Evolutionary conservation across 2,329 filamentous ascomycete genomes (phyloP), one percentile per base, ranked within the genome.

Genomic region (Didymella segeticola): DNA sequence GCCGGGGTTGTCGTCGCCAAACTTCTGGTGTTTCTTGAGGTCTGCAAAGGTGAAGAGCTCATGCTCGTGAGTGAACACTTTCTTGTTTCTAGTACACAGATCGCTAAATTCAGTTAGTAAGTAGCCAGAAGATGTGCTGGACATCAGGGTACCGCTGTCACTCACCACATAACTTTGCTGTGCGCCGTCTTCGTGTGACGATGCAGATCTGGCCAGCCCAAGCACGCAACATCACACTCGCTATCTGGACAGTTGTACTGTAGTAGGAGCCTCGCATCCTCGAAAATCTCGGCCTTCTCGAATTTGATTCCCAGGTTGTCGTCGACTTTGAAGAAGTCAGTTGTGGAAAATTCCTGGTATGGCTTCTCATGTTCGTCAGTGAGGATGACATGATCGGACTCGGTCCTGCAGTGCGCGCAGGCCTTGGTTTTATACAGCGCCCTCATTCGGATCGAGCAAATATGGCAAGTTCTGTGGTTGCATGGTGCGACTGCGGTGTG

Each of bases 1-100:
- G 27, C 95, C 93, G 4, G 93, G 93, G 60, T 89, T 89, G 72
- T 98, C 91, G 68, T 99, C 95, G 53, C 95, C 95, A 59, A 89
- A 86, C 58, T 86, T 89, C 83, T 98, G 96, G 74, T 99, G 95
- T 67, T 86, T 89, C 63, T 90, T 87, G 43, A 98, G 80, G 63
- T 93, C 91, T 59, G 87, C 84, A 57, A 86, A 83, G 1, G 90
- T 89, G 73, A 97, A 98, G 1, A 99, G 82, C 59, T 96, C 91
- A 72, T 99, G 95, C 76, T 99, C 95, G 76, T 99, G 95, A 1
- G 95, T 97, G 67, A 99, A 99, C 27, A 97, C 92, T 71, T 96
- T 97, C 78, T 99, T 99, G 79, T 97, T 93, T 56, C 92, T 82
- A 6, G 93, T 90, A 76, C 93, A 97, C 10, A 96, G 81, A 74